Evolutionary conservation across 805 yeast genomes (phyloP).

Genomic region (Lipomyces spencermartinsiae): DNA sequence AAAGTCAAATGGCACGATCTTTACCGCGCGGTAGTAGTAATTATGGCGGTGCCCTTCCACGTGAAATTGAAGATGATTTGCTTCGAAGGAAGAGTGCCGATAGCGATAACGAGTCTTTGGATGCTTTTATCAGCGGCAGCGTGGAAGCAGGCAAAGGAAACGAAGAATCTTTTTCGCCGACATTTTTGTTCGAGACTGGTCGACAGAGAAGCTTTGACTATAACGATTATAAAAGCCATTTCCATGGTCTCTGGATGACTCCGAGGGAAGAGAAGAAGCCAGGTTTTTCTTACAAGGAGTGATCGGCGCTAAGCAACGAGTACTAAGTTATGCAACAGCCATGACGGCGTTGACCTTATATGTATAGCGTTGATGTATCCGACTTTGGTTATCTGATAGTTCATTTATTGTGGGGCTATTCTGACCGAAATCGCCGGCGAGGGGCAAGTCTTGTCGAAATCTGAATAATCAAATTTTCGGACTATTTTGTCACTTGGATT

Average conservation of each 20-base stretch:
- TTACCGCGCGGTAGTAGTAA: background rate
- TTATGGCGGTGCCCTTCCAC: background rate
- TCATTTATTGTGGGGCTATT: too few species aligned
- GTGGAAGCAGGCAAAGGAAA: background rate
- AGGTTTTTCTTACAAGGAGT: slow-evolving; percentile 27
- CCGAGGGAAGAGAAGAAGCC: slow-evolving; percentile 36
- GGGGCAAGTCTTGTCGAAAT: too few species aligned
- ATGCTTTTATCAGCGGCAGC: slow-evolving; percentile 3
- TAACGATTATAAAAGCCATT: slow-evolving; percentile 32
- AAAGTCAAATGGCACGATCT: slow-evolving; percentile 1
- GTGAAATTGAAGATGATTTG: slow-evolving; percentile 25
- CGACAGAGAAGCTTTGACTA: slow-evolving; percentile 30
- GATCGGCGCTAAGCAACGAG: background rate
- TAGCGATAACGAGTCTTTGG: slow-evolving; percentile 3
- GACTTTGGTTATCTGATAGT: too few species aligned
- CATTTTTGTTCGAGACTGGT: background rate
- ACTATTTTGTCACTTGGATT: too few species aligned
- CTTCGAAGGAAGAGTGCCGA: slow-evolving; percentile 24
- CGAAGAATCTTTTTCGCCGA: background rate
- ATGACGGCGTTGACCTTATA: too few species aligned
- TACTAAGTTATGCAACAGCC: background rate
- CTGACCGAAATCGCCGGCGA: too few species aligned
- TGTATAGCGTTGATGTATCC: too few species aligned
- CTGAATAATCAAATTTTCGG: too few species aligned
- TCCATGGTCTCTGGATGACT: slow-evolving; percentile 34